Percentiles rank a stretch among this genome's conserved stretches.
Evolutionary conservation across 495 filamentous ascomycete genomes (phyloP).

Genomic region (Podospora pseudopauciseta): DNA sequence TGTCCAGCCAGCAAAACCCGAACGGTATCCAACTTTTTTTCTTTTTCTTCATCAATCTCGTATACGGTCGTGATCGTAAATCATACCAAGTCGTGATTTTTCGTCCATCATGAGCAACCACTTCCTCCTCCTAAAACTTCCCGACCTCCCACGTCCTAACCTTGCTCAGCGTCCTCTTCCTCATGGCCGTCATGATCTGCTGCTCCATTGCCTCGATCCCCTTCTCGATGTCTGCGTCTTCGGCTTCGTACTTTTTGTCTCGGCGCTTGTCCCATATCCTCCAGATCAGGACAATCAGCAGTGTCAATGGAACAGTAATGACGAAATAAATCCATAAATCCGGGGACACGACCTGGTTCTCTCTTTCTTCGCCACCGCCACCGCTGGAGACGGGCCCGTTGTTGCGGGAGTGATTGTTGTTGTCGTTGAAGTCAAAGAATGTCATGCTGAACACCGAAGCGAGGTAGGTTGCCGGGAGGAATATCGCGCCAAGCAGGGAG

Average conservation of each 20-base stretch:
- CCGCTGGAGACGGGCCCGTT: not conserved
- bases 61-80: not conserved
- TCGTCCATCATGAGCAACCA: not conserved
- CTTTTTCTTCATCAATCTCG: not conserved
- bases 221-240: conserved; percentile 49
- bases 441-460: conserved; percentile 55
- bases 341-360: conserved; percentile 32
- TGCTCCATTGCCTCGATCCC: conserved; percentile 53
- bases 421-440: conserved; percentile 49
- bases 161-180: conserved; percentile 52
- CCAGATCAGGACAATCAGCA: conserved; percentile 45
- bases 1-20: too few species aligned
- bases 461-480: conserved; percentile 53
- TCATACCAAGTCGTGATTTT: not conserved
- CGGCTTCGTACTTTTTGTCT: conserved; percentile 41
- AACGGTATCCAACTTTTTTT: too few species aligned
- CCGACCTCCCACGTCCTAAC: conserved; percentile 42
- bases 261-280: conserved; percentile 44
- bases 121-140: not conserved
- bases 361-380: conserved; percentile 9
- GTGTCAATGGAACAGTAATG: conserved; percentile 49
- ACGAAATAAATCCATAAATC: conserved; percentile 55
- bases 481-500: conserved; percentile 53
- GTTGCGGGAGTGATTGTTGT: conserved; percentile 4
- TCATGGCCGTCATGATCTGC: conserved; percentile 50